Base-by-base conservation (phyloP, 2,329 filamentous ascomycete species). In the Botryotinia calthae region DNA sequence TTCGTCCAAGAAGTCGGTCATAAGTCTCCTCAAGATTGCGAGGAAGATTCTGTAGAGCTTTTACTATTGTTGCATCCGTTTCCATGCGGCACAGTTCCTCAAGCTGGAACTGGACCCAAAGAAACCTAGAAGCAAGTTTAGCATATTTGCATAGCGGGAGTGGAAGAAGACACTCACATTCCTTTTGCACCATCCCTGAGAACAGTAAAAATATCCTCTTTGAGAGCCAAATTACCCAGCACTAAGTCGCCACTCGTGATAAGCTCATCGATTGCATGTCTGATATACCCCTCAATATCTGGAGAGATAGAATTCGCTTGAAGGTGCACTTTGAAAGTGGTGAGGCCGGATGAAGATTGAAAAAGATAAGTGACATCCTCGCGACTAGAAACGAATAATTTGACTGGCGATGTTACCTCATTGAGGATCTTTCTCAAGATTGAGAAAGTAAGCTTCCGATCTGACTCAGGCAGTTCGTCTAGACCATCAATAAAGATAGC, bases 21-120 rank as follows among this genome's bases (percentile, higher is more conserved):
- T 74, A 76, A 9, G 75, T 76, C 7, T 73, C 74, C 25, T 70
- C 34, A 8, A 76, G 70, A 59, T 72, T 44, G 12, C 54, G 54
- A 22, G 75, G 74, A 37, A 76, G 74, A 44, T 74, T 73, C 10
- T 46, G 58, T 7, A 75, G 66, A 5, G 64, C 63, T 5, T 61
- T 61, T 25, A 48, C 31, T 10, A 75, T 76, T 1, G 51, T 66
- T 37, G 64, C 64, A 63, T 76, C 74, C 2, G 74, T 73, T 51
- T 76, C 71, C 18, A 66, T 34, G 12, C 28, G 31, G 42, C 72
- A 74, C 25, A 54, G 48, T n/a, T 54, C 48, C 2, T 54, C 48
- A 6, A 54, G 48, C 25, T 54, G 48, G 0, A 54, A 54, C 10
- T 54, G 25, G 1, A n/a, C 48, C 48, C 48, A 54, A n/a, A 54